Conservation (phyloP, 257 asterid species). For the Nicotiana sylvestris region DNA sequence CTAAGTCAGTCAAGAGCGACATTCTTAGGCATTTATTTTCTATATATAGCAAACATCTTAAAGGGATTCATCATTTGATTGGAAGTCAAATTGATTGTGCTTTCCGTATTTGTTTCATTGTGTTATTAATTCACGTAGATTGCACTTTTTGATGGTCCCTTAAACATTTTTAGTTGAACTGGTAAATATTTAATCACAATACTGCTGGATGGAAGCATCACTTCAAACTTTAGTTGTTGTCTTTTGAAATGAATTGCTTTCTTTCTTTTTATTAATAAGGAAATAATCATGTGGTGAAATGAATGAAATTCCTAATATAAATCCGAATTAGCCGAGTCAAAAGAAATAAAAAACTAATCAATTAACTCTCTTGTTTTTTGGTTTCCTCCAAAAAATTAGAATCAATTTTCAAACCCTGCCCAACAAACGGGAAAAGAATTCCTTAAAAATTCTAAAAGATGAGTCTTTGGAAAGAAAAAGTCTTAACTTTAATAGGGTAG, state of each 20-base stretch:
- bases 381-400: background rate
- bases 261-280: background rate
- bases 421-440: background rate
- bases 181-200: background rate
- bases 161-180: background rate
- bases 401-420: constrained; percentile 3
- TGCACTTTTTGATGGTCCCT: constrained; percentile 21
- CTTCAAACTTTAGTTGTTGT: constrained; percentile 19
- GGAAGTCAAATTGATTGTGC: constrained; percentile 2
- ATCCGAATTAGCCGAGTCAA: no score
- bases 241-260: background rate
- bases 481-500: background rate
- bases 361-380: background rate
- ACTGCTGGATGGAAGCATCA: background rate
- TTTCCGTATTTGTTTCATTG: background rate
- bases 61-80: no score
- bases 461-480: background rate
- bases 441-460: background rate
- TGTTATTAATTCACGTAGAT: background rate
- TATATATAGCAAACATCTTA: no score
- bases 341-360: background rate
- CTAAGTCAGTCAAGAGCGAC: no score
- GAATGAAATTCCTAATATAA: no score
- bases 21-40: no score
- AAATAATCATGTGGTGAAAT: no score